Conservation (phyloP, 2,329 filamentous ascomycete genomes). For the Cercospora brassicicola region DNA sequence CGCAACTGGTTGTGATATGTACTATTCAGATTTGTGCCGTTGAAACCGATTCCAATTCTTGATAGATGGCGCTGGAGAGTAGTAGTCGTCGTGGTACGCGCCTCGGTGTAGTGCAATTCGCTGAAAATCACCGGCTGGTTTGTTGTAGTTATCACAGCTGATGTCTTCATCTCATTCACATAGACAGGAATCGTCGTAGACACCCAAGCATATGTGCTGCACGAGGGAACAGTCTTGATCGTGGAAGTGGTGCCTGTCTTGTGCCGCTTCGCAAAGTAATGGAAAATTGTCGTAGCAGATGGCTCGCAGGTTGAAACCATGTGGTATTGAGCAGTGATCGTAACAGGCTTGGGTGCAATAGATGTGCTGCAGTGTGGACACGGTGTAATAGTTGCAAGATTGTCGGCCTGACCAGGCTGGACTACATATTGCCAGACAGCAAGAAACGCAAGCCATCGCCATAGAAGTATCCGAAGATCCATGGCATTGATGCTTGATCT, state of each 20-base stretch:
- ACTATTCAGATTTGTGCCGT: no score
- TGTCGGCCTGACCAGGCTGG: no score
- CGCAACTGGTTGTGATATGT: no score
- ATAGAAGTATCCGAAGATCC: no score
- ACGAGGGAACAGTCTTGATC: background rate
- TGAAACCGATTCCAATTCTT: no score
- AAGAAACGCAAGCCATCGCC: no score
- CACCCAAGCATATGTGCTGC: slow-evolving; percentile 10
- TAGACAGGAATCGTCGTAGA: background rate
- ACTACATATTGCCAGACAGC: no score
- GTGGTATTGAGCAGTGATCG: background rate
- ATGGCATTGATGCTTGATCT: no score
- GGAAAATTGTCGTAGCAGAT: background rate
- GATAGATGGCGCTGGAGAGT: no score
- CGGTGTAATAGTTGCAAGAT: background rate
- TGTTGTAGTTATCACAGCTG: background rate
- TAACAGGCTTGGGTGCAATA: background rate
- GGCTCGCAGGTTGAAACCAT: background rate
- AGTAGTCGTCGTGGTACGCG: background rate
- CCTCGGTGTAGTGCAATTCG: background rate
- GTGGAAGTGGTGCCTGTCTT: background rate
- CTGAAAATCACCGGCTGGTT: slow-evolving; percentile 2
- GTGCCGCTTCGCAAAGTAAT: background rate
- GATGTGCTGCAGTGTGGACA: background rate
- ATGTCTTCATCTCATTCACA: background rate